Percentiles rank a stretch among this genome's conserved stretches.
phyloP scores from a whole-genome alignment of 768 basidiomycete genomes.

The Naematelia aurantialba region DNA sequence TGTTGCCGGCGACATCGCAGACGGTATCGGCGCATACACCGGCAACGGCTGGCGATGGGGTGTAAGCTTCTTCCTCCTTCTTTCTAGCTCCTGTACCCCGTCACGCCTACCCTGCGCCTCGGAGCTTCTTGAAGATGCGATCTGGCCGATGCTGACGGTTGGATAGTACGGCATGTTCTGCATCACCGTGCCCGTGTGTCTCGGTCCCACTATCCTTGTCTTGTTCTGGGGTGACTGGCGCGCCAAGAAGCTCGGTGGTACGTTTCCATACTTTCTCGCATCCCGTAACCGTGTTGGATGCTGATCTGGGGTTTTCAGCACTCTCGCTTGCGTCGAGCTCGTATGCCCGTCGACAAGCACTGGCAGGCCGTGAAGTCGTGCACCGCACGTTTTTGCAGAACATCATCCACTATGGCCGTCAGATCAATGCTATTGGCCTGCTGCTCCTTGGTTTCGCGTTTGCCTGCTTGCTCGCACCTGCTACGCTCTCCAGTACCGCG shows the following conservation, averaged over 20 bases:
- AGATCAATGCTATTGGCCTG: constrained; percentile 41
- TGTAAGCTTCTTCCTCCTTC: no score
- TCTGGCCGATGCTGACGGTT: constrained; percentile 11
- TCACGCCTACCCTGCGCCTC: no score
- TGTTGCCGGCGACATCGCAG: constrained; percentile 41
- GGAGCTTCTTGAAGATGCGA: background rate
- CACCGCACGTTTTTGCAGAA: constrained; percentile 16
- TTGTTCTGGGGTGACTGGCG: constrained; percentile 44
- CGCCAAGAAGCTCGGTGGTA: constrained; percentile 36
- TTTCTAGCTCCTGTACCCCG: no score
- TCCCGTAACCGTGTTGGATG: no score
- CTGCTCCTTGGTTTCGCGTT: constrained; percentile 41
- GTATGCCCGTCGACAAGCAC: constrained; percentile 19
- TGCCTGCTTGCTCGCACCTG: constrained; percentile 35
- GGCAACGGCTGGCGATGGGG: constrained; percentile 49
- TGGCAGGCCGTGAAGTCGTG: constrained; percentile 6
- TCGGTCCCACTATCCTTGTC: constrained; percentile 35
- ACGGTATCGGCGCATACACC: constrained; percentile 26
- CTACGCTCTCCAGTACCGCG: constrained; percentile 40
- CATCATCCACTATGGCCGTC: constrained; percentile 17
- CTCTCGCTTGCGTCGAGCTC: constrained; percentile 38
- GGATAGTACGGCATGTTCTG: constrained; percentile 42
- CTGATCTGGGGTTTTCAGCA: constrained; percentile 21
- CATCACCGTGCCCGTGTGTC: constrained; percentile 43
- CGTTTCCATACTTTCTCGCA: background rate